Base-by-base conservation (phyloP, 495 filamentous ascomycete species). In the Penicillium simplicissimum region DNA sequence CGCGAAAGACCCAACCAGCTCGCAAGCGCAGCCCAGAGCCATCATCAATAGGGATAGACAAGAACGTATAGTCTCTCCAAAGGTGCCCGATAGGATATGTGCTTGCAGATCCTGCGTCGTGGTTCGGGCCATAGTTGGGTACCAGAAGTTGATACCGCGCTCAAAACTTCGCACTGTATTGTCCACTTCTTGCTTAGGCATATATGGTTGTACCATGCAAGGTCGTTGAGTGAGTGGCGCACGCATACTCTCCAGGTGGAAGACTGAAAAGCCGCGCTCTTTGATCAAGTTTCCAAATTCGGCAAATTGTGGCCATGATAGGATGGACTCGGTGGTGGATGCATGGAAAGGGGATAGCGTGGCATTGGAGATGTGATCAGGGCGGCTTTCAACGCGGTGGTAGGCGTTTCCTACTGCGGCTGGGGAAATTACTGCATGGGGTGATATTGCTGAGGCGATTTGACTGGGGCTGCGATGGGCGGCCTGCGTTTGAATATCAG, bases 281-380 rank as follows among this genome's bases (percentile, higher is more conserved):
- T 60, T 45, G 11, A 57, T 53, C 21, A 66, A 35, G 13, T 45
- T 47, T 14, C 47, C 36, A 23, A 59, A 60, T 8, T 60, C 64
- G 15, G 31, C 33, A 17, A 66, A 59, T 34, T 59, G 55, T 14
- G 64, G 64, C 64, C 64, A 66, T 19, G 55, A 40, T 2, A 66
- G 42, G 15, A 66, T 59, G 13, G 64, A 66, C 52, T 66, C 64
- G 13, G 64, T 63, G 4, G 64, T 59, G 11, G 64, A 66, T 9
- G 60, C 38, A 52, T 66, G 63, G 19, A 62, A 49, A 15, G 55
- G 55, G 11, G 63, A 63, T n/a, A 66, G 23, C 6, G 45, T 53
- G 8, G 63, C 63, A 47, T 59, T 63, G 35, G 59, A 62, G 4
- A 63, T 59, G 31, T 57, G 60, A 28, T 66, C 63, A 23, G 34